These are phyloP conservation scores for Colletotrichum sansevieriae DNA, from an alignment of 2,329 filamentous ascomycete genomes.

Conservation along the genomic window DNA sequence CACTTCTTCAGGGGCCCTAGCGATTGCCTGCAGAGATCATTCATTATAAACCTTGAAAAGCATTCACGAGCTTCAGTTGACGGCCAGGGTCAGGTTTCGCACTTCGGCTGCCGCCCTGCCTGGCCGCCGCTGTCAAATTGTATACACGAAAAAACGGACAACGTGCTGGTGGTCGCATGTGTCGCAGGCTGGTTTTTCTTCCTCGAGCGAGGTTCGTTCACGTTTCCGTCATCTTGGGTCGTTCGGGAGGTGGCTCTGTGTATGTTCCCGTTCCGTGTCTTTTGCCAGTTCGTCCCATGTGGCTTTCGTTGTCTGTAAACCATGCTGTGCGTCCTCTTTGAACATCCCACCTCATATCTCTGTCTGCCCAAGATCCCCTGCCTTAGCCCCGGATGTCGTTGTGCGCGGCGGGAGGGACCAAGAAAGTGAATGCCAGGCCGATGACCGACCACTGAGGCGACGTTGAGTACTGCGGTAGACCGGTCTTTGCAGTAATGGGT, in stretches of 20 bases:
- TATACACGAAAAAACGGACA: slow-evolving; percentile 8
- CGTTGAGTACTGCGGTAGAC: not conserved
- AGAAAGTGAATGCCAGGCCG: slow-evolving; percentile 33
- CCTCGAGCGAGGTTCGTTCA: not conserved
- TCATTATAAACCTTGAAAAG: slow-evolving; percentile 28
- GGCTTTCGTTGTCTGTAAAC: slow-evolving; percentile 6
- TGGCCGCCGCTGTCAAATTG: slow-evolving; percentile 28
- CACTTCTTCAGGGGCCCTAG: slow-evolving; percentile 29
- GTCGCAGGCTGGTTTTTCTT: not conserved
- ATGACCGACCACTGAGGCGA: slow-evolving; percentile 18
- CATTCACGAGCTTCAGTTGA: slow-evolving; percentile 29
- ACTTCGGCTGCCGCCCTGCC: slow-evolving; percentile 23
- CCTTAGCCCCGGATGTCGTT: slow-evolving; percentile 37
- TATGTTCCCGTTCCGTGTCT: slow-evolving; percentile 15
- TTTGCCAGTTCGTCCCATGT: slow-evolving; percentile 11
- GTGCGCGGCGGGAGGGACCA: slow-evolving; percentile 21
- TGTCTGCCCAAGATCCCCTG: slow-evolving; percentile 31
- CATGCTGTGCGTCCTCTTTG: slow-evolving; percentile 5
- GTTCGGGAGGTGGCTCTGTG: slow-evolving; percentile 14
- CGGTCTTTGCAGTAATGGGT: slow-evolving; percentile 9
- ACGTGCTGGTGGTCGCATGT: not conserved
- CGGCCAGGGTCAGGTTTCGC: slow-evolving; percentile 23
- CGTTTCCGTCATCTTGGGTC: not conserved
- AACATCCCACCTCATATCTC: slow-evolving; percentile 17
- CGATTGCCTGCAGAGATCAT: slow-evolving; percentile 38